Conservation (phyloP, 2,329 filamentous ascomycete genomes). For the Microcera coccophila region DNA sequence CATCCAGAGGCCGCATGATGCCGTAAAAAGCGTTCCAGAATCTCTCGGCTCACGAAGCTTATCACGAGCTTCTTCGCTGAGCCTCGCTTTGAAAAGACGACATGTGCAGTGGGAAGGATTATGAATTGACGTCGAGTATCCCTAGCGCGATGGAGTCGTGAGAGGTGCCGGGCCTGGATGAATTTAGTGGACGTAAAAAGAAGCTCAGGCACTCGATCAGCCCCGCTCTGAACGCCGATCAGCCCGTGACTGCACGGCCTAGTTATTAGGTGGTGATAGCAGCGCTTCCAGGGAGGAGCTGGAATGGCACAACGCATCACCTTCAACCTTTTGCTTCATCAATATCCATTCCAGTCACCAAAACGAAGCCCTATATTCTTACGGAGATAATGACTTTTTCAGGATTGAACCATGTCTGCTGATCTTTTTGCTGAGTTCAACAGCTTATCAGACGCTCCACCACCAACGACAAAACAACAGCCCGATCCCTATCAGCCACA, state of each 20-base stretch:
- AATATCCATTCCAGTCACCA: too few species aligned
- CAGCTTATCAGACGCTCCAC: conserved; percentile 39
- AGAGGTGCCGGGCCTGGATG: too few species aligned
- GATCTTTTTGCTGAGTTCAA: conserved; percentile 64
- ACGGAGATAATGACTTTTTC: too few species aligned
- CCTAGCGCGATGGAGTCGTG: not conserved
- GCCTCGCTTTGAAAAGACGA: not conserved
- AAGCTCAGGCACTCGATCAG: not conserved
- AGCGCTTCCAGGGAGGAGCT: not conserved
- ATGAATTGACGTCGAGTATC: not conserved
- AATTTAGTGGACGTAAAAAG: not conserved
- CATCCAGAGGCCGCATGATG: conserved; percentile 37
- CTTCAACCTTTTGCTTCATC: too few species aligned
- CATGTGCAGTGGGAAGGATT: not conserved
- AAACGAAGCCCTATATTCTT: too few species aligned
- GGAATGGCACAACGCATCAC: too few species aligned
- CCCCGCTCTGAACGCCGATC: not conserved
- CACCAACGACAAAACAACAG: conserved; percentile 25
- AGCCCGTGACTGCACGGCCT: not conserved
- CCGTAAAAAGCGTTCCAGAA: conserved; percentile 1
- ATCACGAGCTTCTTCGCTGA: not conserved
- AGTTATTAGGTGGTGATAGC: not conserved
- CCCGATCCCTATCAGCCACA: conserved; percentile 9
- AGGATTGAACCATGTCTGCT: conserved; percentile 51
- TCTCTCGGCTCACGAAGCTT: not conserved